phyloP scores from a whole-genome alignment of 2,329 filamentous ascomycete genomes.

The Aphanocladium album region DNA sequence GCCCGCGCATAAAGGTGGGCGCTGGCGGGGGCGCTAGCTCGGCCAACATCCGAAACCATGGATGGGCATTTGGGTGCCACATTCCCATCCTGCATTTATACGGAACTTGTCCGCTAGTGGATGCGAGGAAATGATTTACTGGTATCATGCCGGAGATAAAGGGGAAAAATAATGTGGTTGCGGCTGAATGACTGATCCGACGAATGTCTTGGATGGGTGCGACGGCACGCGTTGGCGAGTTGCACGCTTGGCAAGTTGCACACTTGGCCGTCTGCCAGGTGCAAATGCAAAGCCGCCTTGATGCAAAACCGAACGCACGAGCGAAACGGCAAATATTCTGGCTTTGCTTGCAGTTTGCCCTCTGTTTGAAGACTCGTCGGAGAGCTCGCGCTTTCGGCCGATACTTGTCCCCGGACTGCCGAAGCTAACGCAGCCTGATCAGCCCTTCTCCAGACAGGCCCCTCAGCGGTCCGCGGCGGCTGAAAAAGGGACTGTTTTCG shows the following conservation, averaged over 20 bases:
- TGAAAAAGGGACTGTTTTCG: background rate
- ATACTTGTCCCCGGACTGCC: background rate
- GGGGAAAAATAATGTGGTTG: no score
- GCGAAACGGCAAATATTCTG: no score
- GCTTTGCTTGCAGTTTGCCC: no score
- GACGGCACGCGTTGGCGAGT: no score
- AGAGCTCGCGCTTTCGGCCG: background rate
- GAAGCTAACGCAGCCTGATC: background rate
- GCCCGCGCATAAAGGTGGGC: conserved; percentile 4
- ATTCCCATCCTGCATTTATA: background rate
- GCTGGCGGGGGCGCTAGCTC: conserved; percentile 8
- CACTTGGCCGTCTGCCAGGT: no score
- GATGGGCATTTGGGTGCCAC: background rate
- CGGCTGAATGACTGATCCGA: no score
- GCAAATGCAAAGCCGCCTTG: no score
- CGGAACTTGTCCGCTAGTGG: conserved; percentile 10
- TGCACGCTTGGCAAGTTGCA: no score
- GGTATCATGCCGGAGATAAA: no score
- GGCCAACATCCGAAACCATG: conserved; percentile 12
- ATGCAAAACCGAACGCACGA: no score
- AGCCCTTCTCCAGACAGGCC: background rate
- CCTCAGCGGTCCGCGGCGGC: background rate
- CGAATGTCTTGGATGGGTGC: no score
- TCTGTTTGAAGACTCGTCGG: background rate
- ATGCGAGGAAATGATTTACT: background rate